Evolutionary conservation across 2,329 filamentous ascomycete species (phyloP).

Genomic region (Sclerotinia subarctica): DNA sequence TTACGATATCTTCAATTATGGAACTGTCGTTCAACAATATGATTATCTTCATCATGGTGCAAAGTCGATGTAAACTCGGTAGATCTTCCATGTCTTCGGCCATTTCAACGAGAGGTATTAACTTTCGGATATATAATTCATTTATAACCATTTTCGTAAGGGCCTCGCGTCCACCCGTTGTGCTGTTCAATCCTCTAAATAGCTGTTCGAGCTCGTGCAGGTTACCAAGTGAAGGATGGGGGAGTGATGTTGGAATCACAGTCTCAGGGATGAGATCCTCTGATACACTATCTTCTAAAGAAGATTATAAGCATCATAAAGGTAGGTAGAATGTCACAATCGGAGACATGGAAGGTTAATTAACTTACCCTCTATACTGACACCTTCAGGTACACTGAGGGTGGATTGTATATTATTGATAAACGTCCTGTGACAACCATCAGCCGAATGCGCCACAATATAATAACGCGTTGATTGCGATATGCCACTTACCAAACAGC

Average conservation of each 20-base stretch:
- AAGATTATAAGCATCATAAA: neutral
- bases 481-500: conserved; percentile 71
- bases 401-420: conserved; percentile 78
- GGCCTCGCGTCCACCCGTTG: conserved; percentile 74
- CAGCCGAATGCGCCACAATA: conserved; percentile 16
- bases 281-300: conserved; percentile 75
- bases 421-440: conserved; percentile 67
- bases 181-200: conserved; percentile 75
- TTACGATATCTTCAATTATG: conserved; percentile 92
- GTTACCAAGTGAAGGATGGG: conserved; percentile 75
- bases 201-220: conserved; percentile 79
- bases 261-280: conserved; percentile 78
- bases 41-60: conserved; percentile 96
- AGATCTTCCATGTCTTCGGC: conserved; percentile 91
- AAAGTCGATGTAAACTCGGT: conserved; percentile 81
- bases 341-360: neutral
- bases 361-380: conserved; percentile 26
- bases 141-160: conserved; percentile 82
- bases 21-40: conserved; percentile 91
- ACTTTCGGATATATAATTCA: conserved; percentile 82
- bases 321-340: neutral
- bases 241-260: conserved; percentile 69
- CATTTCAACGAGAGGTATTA: conserved; percentile 80
- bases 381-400: conserved; percentile 66
- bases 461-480: neutral